Base-by-base conservation (phyloP, 805 yeast species). In the Helenozyma rhizophorensis region DNA sequence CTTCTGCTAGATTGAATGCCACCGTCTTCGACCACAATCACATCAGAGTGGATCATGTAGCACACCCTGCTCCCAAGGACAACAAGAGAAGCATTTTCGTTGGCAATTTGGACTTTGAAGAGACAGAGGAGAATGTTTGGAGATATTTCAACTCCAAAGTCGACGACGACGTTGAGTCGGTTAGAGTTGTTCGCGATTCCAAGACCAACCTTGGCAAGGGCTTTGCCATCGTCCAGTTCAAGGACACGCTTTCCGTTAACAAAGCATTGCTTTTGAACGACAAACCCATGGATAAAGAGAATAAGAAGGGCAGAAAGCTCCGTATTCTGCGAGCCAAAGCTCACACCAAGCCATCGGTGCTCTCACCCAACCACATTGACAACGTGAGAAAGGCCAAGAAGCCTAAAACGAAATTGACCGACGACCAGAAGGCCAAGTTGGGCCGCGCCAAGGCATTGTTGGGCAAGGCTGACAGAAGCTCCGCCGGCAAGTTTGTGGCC, bases 171-270 rank as follows among this genome's bases (percentile, higher is more conserved):
- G 83, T 93, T 34, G 95, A 88, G 56, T 81, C 83, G 42, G 96
- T 93, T 21, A 76, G 99, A 58, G 74, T 93, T 28, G 75, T 93
- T 21, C 78, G 99, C 54, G 99, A 93, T 56, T 64, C 95, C 12
- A 86, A 86, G 63, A 90, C 97, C 14, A 90, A 93, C 50, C 69
- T 90, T 38, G 99, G 98, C 43, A 93, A 93, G 63, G 99, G 99
- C 5, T 89, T 93, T 64, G 98, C 96, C 5, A 85, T 89, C 55
- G 88, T 93, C 22, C 97, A 90, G 59, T 93, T 89, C 65, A 74
- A 70, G 40, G 90, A 84, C 51, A 47, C 74, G 1, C 61, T 80
- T 34, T 68, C 80, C 25, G 96, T 93, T 8, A 78, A 80, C 42
- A 83, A 85, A 53, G 97, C 96, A 1, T 60, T 93, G 33, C 60